phyloP scores from a whole-genome alignment of 352 stramenopile genomes.

The Phytophthora brassicae region DNA sequence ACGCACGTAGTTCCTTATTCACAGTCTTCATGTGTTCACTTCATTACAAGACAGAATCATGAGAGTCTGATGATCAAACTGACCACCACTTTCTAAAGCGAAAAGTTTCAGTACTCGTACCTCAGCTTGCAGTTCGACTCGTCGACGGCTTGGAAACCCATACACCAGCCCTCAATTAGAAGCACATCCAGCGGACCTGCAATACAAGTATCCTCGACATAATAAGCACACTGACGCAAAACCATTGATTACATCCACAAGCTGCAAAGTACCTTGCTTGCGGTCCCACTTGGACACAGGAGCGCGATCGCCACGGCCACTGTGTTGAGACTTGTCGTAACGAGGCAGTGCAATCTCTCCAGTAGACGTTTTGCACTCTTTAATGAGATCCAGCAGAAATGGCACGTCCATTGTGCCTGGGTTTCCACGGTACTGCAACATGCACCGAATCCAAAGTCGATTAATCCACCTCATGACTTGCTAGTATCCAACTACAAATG shows the following conservation, averaged over 20 bases:
- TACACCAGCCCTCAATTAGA: slow-evolving; percentile 85
- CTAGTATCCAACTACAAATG: not conserved
- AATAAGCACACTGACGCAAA: not conserved
- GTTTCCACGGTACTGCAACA: slow-evolving; percentile 77
- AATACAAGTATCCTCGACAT: slow-evolving; percentile 6
- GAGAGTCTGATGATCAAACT: no score
- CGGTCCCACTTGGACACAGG: slow-evolving; percentile 54
- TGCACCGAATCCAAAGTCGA: slow-evolving; percentile 15
- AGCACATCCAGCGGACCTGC: slow-evolving; percentile 78
- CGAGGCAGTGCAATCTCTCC: slow-evolving; percentile 58
- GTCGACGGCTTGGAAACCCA: slow-evolving; percentile 71
- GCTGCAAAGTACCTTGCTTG: slow-evolving; percentile 72
- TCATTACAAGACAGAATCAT: not conserved
- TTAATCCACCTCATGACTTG: not conserved
- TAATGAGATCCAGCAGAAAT: slow-evolving; percentile 63
- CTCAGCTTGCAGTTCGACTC: slow-evolving; percentile 36
- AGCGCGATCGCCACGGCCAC: slow-evolving; percentile 71
- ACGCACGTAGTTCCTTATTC: slow-evolving; percentile 63
- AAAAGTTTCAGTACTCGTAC: slow-evolving; percentile 13
- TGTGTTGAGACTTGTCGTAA: slow-evolving; percentile 82
- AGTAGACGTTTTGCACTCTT: slow-evolving; percentile 49
- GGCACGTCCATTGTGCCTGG: slow-evolving; percentile 79
- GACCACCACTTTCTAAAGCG: not conserved
- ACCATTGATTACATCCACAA: not conserved
- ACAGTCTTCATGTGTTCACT: slow-evolving; percentile 64